Evolutionary conservation across 768 basidiomycete genomes (phyloP).

Genomic region (Mycena floridula): DNA sequence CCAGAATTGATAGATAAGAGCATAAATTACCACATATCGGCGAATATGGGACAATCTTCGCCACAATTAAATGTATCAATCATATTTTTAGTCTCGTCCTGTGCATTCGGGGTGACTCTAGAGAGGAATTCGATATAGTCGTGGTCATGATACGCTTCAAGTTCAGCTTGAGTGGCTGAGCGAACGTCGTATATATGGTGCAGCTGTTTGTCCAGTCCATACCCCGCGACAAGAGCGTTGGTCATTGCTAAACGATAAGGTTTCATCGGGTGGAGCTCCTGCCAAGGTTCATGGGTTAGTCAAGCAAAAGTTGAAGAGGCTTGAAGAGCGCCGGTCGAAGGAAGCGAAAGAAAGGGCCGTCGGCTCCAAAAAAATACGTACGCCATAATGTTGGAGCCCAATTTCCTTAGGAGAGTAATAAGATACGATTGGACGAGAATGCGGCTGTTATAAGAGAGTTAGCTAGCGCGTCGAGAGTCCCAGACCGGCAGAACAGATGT

Average conservation of each 20-base stretch:
- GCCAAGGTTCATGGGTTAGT: conserved; percentile 3
- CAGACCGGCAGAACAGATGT: conserved; percentile 20
- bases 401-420: conserved; percentile 95
- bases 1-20: too few species aligned
- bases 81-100: conserved; percentile 56
- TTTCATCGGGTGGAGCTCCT: conserved; percentile 99
- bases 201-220: conserved; percentile 93
- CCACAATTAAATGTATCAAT: conserved; percentile 91
- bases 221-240: conserved; percentile 92
- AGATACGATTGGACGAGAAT: conserved; percentile 86
- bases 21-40: conserved; percentile 90
- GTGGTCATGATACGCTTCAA: conserved; percentile 87
- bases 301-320: too few species aligned
- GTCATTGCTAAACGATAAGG: conserved; percentile 94
- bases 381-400: conserved; percentile 95
- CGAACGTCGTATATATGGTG: conserved; percentile 88
- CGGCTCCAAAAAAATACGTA: conserved; percentile 43
- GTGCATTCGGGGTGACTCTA: conserved; percentile 77
- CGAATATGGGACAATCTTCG: conserved; percentile 95
- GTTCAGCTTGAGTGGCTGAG: conserved; percentile 82
- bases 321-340: too few species aligned
- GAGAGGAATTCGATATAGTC: conserved; percentile 97
- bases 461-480: not conserved
- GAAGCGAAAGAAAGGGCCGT: not conserved
- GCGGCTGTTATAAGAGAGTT: conserved; percentile 36